Evolutionary conservation across 176 grass and related monocot genomes (phyloP).

Genomic region (Oryza glaberrima): DNA sequence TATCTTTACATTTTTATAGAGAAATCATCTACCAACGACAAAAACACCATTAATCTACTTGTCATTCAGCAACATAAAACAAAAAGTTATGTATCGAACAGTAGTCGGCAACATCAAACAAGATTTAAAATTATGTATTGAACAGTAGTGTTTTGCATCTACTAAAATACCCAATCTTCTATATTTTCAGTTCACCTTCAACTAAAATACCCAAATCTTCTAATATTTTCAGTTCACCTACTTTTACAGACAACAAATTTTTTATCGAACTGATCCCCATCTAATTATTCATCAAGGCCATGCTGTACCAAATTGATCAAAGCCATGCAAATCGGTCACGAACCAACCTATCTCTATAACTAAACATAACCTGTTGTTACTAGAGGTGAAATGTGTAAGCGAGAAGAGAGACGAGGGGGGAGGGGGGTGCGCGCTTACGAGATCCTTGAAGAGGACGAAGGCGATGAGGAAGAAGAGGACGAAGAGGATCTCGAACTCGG

Average conservation of each 20-base stretch:
- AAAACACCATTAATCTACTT: not conserved
- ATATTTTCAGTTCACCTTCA: not conserved
- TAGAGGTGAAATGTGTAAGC: not conserved
- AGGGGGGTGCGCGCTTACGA: slow-evolving; percentile 45
- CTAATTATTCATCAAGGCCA: not conserved
- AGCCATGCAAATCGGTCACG: not conserved
- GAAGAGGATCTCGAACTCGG: slow-evolving; percentile 98
- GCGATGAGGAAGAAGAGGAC: slow-evolving; percentile 87
- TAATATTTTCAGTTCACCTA: not conserved
- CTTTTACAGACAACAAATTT: not conserved
- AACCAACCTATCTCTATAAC: not conserved
- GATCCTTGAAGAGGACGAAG: slow-evolving; percentile 90
- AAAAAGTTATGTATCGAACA: not conserved
- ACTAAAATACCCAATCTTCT: not conserved
- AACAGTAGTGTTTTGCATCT: not conserved
- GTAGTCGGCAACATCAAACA: not conserved
- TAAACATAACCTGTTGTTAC: not conserved
- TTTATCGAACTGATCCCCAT: not conserved
- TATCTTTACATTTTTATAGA: not conserved
- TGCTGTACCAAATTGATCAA: not conserved
- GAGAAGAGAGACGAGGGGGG: not conserved
- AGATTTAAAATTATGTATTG: not conserved
- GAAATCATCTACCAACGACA: not conserved
- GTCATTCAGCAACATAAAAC: not conserved
- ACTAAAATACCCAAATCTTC: not conserved